A percentile compares a stretch with the other conserved stretches of the same genome.
These are phyloP conservation scores for Geum urbanum DNA, from an alignment of 306 rosid genomes.

Conservation along the genomic window DNA sequence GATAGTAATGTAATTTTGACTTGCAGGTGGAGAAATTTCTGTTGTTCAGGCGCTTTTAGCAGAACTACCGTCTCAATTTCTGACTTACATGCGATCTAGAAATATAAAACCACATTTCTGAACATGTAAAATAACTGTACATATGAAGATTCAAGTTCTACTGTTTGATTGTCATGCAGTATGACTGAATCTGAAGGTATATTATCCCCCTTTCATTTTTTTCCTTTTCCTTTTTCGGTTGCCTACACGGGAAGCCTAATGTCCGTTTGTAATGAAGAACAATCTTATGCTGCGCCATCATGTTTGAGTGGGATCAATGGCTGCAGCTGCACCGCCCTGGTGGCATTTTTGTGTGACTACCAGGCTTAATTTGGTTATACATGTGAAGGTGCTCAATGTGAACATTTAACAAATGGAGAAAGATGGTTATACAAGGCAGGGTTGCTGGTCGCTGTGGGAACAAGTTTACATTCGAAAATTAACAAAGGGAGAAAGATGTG, in stretches of 20 bases:
- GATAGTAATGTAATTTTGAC: slow-evolving; percentile 11
- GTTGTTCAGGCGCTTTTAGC: slow-evolving; percentile 95
- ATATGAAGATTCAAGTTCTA: slow-evolving; percentile 30
- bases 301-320: slow-evolving; percentile 4
- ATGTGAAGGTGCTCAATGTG: neutral
- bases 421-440: neutral
- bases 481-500: slow-evolving; percentile 9
- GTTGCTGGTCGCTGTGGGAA: slow-evolving; percentile 2
- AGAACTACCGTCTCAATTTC: slow-evolving; percentile 88
- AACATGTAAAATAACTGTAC: slow-evolving; percentile 43
- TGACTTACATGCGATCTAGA: slow-evolving; percentile 80
- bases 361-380: neutral
- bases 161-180: slow-evolving; percentile 31
- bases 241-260: neutral
- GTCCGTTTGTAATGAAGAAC: slow-evolving; percentile 2
- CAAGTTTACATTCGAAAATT: neutral
- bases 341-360: slow-evolving; percentile 2
- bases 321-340: slow-evolving; percentile 10
- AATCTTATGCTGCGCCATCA: slow-evolving; percentile 4
- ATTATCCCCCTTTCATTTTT: neutral
- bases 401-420: neutral
- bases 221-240: slow-evolving; percentile 6
- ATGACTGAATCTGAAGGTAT: slow-evolving; percentile 3
- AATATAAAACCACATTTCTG: slow-evolving; percentile 62
- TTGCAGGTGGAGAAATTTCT: slow-evolving; percentile 84